Evolutionary conservation across 1,284 basidiomycete species (phyloP), one percentile per base, ranked within the genome.

Genomic region (Leccinum pachyderme): DNA sequence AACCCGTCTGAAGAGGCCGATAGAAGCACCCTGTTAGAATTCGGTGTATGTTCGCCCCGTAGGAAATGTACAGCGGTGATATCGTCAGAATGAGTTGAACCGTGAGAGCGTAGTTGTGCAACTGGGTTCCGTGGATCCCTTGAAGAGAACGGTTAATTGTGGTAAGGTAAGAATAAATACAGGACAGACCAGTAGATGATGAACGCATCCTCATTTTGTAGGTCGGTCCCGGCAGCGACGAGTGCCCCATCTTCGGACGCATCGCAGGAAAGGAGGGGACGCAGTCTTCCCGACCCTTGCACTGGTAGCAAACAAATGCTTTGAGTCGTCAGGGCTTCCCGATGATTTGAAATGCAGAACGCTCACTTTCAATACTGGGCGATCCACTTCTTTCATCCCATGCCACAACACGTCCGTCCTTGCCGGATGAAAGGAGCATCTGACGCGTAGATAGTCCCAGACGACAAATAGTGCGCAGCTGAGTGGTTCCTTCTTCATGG

Each of bases 61-160:
- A 63, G 70, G 57, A 90, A 90, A 29, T 82, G 80, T 3, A 91
- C 63, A 4, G 78, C 75, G 1, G 89, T 91, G 51, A 91, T 78
- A 65, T 92, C 88, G 68, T 93, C 87, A 5, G 89, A 89, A 66
- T 91, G 88, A 0, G 87, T 89, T 12, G 82, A 87, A 2, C 77
- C 73, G 64, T 85, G 82, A 37, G 70, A 69, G 37, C 79, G 77
- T 15, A 81, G 61, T 18, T 77, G 81, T n/a, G 77, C 75, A 4
- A 65, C 72, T 5, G 81, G 78, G 51, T 73, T 75, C 25, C 83
- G 77, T 29, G 79, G 77, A 63, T 84, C 83, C 88, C 87, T 90
- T 64, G 27, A 44, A 48, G 28, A 32, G 27, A 44, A 52, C 37
- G 50, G 32, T 43, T 50, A 33, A 52, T 46, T 39, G 47, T 47